phyloP scores from a whole-genome alignment of 2,329 filamentous ascomycete species.

The Sarocladium oryzae region DNA sequence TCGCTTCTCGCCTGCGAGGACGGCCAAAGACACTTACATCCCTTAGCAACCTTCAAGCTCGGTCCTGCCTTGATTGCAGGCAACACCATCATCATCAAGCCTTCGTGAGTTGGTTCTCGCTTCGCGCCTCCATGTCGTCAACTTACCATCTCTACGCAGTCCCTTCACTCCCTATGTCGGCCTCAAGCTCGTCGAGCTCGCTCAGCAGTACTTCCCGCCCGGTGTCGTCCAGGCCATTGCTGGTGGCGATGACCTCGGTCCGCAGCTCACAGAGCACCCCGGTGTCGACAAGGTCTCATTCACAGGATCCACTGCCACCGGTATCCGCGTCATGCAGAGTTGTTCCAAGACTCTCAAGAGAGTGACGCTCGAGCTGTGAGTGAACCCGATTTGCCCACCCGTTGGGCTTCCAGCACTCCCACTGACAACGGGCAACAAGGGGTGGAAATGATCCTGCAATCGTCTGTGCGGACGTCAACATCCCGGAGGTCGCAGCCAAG shows the following conservation, averaged over 20 bases:
- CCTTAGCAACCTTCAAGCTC: conserved; percentile 46
- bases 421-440: too few relatives aligned
- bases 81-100: conserved; percentile 50
- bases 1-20: too few relatives aligned
- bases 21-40: too few relatives aligned
- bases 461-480: neutral
- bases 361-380: conserved; percentile 49
- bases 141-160: neutral
- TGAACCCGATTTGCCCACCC: too few relatives aligned
- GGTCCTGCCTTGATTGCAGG: conserved; percentile 50
- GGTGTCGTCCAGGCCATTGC: conserved; percentile 57
- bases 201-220: conserved; percentile 49
- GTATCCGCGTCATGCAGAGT: conserved; percentile 54
- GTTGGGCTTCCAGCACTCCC: too few relatives aligned
- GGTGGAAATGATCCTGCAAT: conserved; percentile 7
- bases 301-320: conserved; percentile 54
- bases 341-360: conserved; percentile 52
- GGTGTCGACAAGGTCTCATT: conserved; percentile 57
- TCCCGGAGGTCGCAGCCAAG: neutral
- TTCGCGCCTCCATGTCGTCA: neutral
- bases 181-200: conserved; percentile 56
- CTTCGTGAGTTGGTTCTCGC: conserved; percentile 27
- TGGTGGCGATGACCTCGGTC: conserved; percentile 55
- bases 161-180: conserved; percentile 51
- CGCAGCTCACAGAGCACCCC: conserved; percentile 51